Conservation (phyloP, 2,329 filamentous ascomycete genomes). For the Xylariaceae sp. region DNA sequence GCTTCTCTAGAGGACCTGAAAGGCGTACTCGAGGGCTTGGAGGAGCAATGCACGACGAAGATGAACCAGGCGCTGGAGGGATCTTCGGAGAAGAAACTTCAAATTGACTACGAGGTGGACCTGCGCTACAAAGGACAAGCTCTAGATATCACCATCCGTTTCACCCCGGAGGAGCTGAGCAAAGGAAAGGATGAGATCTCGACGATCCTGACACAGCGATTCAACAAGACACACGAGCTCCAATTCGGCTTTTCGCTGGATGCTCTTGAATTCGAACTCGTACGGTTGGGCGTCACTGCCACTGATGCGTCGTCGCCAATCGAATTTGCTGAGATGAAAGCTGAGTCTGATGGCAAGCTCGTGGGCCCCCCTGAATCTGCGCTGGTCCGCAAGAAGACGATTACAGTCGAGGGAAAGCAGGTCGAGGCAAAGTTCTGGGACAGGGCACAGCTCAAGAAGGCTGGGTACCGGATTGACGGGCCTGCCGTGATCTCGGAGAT, state of each 20-base stretch:
- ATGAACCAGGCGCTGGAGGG: slow-evolving; percentile 29
- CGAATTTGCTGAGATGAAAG: slow-evolving; percentile 25
- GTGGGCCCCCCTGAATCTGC: slow-evolving; percentile 26
- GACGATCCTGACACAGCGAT: background rate
- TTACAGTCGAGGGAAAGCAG: slow-evolving; percentile 31
- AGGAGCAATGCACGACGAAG: slow-evolving; percentile 27
- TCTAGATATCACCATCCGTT: slow-evolving; percentile 27
- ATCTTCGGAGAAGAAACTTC: slow-evolving; percentile 20
- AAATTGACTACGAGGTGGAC: slow-evolving; percentile 33
- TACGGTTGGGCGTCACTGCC: slow-evolving; percentile 36
- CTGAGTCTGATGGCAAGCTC: slow-evolving; percentile 5
- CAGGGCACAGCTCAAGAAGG: slow-evolving; percentile 30
- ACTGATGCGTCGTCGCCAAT: slow-evolving; percentile 34
- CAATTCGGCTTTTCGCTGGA: slow-evolving; percentile 37
- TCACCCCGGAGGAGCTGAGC: slow-evolving; percentile 27
- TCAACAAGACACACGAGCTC: slow-evolving; percentile 29
- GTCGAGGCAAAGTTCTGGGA: slow-evolving; percentile 37
- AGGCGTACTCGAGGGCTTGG: slow-evolving; percentile 26
- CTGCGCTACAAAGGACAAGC: slow-evolving; percentile 41
- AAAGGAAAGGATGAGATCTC: background rate
- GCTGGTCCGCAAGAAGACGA: slow-evolving; percentile 29
- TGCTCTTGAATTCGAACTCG: slow-evolving; percentile 37
- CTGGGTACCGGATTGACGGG: slow-evolving; percentile 32
- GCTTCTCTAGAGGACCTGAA: slow-evolving; percentile 27
- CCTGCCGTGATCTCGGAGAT: slow-evolving; percentile 42